Base-by-base conservation (phyloP, 768 basidiomycete genomes). In the Amanita rimosa region DNA sequence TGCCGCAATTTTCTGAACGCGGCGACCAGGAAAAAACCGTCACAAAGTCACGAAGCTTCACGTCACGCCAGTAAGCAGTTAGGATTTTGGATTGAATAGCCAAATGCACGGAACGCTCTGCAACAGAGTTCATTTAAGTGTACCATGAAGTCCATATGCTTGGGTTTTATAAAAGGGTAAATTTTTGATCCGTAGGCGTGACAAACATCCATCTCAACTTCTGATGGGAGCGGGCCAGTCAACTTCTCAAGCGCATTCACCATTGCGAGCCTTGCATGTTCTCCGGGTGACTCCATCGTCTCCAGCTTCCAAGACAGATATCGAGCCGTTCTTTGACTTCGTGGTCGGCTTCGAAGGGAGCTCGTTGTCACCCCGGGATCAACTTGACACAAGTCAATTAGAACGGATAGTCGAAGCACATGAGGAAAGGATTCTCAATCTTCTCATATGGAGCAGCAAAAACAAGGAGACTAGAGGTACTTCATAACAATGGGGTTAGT, bases 271-370 rank as follows among this genome's bases (percentile, higher is more conserved):
- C 1, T 68, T 96, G 8, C 93, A 97, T 61, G 85, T 93, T 53
- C 70, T 96, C 49, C 81, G 93, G 48, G 92, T 96, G 26, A 91
- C 90, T 1, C 85, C 91, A 1, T 75, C 76, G 4, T 93, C 89
- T 1, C 96, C 96, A 5, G 90, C 95, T 0, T 88, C 88, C 0
- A 73, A 82, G 51, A 89, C 90, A 0, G 76, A 74, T 47, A 81
- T 94, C 40, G 89, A 86, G 60, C 88, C 95, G 3, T 94, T 92
- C 68, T 99, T 99, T 58, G 96, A 98, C 69, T 98, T 96, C 62
- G 77, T 99, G 17, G 82, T 96, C 36, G 96, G 95, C 8, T 85
- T 91, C 50, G 82, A 91, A 60, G 86, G 87, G 6, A 78, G 79
- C 53, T 68, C 74, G 0, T 61, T 72, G 43, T 70, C 73, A 26